phyloP scores from a whole-genome alignment of 2,329 filamentous ascomycete genomes.

The Talaromyces sp. region DNA sequence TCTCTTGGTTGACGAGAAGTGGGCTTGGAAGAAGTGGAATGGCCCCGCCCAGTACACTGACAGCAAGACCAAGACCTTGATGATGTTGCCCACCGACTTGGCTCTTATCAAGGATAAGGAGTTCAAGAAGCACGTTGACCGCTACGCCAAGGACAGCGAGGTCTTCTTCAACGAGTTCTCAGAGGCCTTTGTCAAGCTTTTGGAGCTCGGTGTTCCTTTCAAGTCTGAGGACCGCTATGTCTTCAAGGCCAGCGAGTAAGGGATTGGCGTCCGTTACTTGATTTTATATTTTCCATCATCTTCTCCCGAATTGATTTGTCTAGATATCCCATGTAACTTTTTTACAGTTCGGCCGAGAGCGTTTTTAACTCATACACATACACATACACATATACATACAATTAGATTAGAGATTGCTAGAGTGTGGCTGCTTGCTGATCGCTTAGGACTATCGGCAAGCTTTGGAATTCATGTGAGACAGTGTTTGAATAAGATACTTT shows the following conservation, averaged over 20 bases:
- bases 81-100: constrained; percentile 97
- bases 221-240: constrained; percentile 57
- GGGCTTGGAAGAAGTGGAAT: constrained; percentile 86
- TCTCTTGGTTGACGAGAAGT: constrained; percentile 86
- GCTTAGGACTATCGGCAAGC: background rate
- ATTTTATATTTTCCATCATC: background rate
- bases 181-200: constrained; percentile 72
- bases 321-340: constrained; percentile 15
- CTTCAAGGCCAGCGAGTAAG: constrained; percentile 59
- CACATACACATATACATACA: constrained; percentile 3
- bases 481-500: constrained; percentile 1
- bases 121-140: constrained; percentile 75
- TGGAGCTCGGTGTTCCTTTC: constrained; percentile 94
- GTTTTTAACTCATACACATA: constrained; percentile 4
- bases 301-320: constrained; percentile 9
- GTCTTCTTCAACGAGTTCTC: constrained; percentile 92
- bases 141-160: constrained; percentile 88
- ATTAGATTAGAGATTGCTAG: constrained; percentile 12
- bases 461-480: background rate
- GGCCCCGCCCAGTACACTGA: constrained; percentile 90
- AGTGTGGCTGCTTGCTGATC: background rate
- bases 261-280: background rate
- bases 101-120: constrained; percentile 82
- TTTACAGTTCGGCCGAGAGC: constrained; percentile 10
- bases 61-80: constrained; percentile 77